phyloP scores from a whole-genome alignment of 2,329 filamentous ascomycete genomes.

The Aspergillus hortae region DNA sequence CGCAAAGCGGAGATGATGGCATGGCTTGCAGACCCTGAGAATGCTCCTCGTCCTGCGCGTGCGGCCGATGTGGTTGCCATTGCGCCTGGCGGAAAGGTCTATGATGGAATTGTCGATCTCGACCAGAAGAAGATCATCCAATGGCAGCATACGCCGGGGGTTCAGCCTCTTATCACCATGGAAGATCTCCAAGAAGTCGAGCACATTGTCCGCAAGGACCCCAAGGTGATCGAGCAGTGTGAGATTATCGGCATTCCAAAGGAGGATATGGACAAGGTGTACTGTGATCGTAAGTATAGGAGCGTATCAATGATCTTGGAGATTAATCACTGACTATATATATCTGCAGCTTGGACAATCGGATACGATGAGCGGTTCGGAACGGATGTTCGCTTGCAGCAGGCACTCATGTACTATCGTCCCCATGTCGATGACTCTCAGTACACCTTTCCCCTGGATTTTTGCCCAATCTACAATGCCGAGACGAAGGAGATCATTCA shows the following conservation, averaged over 20 bases:
- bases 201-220: conserved; percentile 68
- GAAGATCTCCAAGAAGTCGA: conserved; percentile 84
- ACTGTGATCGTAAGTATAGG: conserved; percentile 69
- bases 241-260: conserved; percentile 73
- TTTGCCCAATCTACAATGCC: conserved; percentile 86
- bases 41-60: conserved; percentile 61
- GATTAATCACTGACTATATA: conserved; percentile 3
- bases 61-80: conserved; percentile 82
- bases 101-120: conserved; percentile 77
- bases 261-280: conserved; percentile 90
- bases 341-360: conserved; percentile 73
- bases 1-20: conserved; percentile 78
- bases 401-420: conserved; percentile 93
- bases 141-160: conserved; percentile 72
- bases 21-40: conserved; percentile 67
- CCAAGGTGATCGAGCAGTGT: conserved; percentile 88
- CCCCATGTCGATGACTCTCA: conserved; percentile 81
- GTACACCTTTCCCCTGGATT: conserved; percentile 88
- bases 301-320: not conserved
- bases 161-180: conserved; percentile 88
- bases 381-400: conserved; percentile 73
- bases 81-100: conserved; percentile 72
- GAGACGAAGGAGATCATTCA: conserved; percentile 74
- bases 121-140: conserved; percentile 61
- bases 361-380: conserved; percentile 90